Conservation (phyloP, 2,329 filamentous ascomycete genomes). For the Phaeosphaeriaceae sp. region DNA sequence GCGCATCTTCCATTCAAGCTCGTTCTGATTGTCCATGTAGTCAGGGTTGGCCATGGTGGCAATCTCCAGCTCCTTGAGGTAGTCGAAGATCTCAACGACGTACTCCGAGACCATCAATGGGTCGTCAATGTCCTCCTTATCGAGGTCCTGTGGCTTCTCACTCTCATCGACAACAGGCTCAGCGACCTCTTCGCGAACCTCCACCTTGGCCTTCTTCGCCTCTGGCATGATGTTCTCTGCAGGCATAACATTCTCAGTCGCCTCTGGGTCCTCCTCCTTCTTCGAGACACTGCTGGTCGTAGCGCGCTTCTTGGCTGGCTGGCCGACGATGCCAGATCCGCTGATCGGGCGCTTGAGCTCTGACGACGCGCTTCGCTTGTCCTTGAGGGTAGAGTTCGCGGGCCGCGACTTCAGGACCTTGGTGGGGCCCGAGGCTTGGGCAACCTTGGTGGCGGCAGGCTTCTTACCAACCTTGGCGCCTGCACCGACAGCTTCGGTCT, state of each 20-base stretch:
- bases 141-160: constrained; percentile 66
- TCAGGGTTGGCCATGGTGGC: constrained; percentile 84
- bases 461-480: constrained; percentile 72
- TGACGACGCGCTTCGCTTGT: constrained; percentile 69
- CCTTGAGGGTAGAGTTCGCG: constrained; percentile 73
- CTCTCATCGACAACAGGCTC: constrained; percentile 41
- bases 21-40: constrained; percentile 94
- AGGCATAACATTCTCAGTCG: constrained; percentile 65
- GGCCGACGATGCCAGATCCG: constrained; percentile 72
- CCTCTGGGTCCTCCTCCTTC: constrained; percentile 61
- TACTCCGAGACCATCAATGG: constrained; percentile 98
- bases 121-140: constrained; percentile 88
- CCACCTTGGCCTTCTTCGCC: constrained; percentile 25
- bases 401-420: constrained; percentile 78
- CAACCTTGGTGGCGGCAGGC: constrained; percentile 63
- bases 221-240: constrained; percentile 61
- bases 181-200: constrained; percentile 31
- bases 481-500: constrained; percentile 63
- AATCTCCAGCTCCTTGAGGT: constrained; percentile 85
- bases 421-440: constrained; percentile 80
- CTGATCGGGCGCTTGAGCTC: constrained; percentile 77
- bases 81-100: constrained; percentile 95
- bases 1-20: constrained; percentile 98
- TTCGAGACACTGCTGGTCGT: constrained; percentile 62
- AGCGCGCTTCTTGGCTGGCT: constrained; percentile 74